Evolutionary conservation across 2,329 filamentous ascomycete genomes (phyloP).

Genomic region (Lomentospora prolificans): DNA sequence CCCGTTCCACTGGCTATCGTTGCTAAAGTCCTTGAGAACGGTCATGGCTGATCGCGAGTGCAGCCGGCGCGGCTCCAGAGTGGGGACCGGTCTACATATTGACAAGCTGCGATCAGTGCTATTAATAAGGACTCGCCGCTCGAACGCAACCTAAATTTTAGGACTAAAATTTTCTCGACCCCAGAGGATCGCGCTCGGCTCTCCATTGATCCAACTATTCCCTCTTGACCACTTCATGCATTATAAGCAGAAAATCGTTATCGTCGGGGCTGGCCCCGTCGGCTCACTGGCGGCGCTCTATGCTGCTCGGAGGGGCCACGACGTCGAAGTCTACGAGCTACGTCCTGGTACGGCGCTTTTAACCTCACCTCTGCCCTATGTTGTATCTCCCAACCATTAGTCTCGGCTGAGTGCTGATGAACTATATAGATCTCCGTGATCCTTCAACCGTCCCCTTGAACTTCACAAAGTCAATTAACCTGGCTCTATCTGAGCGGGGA

Average conservation of each 20-base stretch:
- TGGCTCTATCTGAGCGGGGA: conserved; percentile 87
- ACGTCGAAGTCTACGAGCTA: conserved; percentile 91
- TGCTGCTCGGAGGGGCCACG: conserved; percentile 75
- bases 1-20: too few species aligned
- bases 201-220: too few species aligned
- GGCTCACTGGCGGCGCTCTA: conserved; percentile 88
- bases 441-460: conserved; percentile 76
- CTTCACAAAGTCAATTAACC: conserved; percentile 97
- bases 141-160: not conserved
- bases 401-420: not conserved
- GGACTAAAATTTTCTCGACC: not conserved
- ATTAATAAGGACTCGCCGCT: not conserved
- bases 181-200: too few species aligned
- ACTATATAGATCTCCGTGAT: conserved; percentile 72
- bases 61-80: too few species aligned
- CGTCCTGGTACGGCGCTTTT: conserved; percentile 60
- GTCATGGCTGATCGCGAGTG: too few species aligned
- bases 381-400: not conserved
- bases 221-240: not conserved
- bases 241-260: conserved; percentile 55
- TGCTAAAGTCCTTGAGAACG: too few species aligned
- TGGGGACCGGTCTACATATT: not conserved
- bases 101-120: not conserved
- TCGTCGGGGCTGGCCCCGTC: conserved; percentile 89
- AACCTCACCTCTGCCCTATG: conserved; percentile 8